Evolutionary conservation across 352 stramenopile species (phyloP).

Genomic region (Phytophthora agathidicida): DNA sequence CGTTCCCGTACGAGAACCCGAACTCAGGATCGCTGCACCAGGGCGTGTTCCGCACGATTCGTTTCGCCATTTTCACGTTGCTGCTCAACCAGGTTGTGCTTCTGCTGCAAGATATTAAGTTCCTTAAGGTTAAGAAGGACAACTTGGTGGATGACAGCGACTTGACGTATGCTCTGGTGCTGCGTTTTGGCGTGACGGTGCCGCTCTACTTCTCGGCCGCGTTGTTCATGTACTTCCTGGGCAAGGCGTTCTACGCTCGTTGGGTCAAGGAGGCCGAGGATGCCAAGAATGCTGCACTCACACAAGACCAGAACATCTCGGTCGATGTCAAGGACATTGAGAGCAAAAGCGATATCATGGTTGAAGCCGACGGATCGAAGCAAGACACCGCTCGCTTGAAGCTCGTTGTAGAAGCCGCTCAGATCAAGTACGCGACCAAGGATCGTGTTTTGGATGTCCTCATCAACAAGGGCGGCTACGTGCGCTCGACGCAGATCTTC

Average conservation of each 20-base stretch:
- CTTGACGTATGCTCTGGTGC: constrained; percentile 62
- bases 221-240: constrained; percentile 82
- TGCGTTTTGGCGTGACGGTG: constrained; percentile 77
- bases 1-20: constrained; percentile 84
- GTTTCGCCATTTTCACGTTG: constrained; percentile 74
- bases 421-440: constrained; percentile 55
- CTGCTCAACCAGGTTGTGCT: constrained; percentile 79
- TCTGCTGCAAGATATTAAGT: constrained; percentile 80
- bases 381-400: constrained; percentile 43
- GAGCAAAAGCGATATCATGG: constrained; percentile 20
- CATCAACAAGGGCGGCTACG: constrained; percentile 78
- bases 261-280: constrained; percentile 75
- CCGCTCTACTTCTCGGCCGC: constrained; percentile 71
- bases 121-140: constrained; percentile 69
- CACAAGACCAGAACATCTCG: constrained; percentile 36
- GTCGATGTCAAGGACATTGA: constrained; percentile 31
- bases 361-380: constrained; percentile 7
- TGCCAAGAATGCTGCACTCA: constrained; percentile 62
- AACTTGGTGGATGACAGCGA: constrained; percentile 53
- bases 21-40: constrained; percentile 77
- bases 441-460: constrained; percentile 63
- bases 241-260: constrained; percentile 71
- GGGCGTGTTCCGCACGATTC: constrained; percentile 77
- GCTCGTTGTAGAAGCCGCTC: constrained; percentile 47
- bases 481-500: constrained; percentile 83